Evolutionary conservation across 1,139 yeast genomes (phyloP), one percentile per base, ranked within the genome.

Genomic region (Yamadazyma conglobata): DNA sequence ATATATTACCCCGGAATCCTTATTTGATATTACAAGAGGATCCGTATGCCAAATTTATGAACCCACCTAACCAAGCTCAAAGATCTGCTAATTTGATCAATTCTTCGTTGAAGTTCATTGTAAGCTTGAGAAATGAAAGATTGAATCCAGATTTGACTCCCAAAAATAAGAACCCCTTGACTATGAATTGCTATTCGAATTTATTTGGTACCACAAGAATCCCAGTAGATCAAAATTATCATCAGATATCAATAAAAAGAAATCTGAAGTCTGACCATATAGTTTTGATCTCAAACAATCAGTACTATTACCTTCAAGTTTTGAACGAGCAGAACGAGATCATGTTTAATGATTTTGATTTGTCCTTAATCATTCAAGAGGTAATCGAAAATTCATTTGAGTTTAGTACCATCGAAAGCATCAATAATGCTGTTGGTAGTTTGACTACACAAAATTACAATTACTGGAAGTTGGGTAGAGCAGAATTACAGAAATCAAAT

Each of bases 1-100:
- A 79, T 44, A 77, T 82, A 2, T 60, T 82, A 31, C 93, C 93
- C 4, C 60, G 89, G 38, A 82, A 82, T 47, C 93, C 93, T 0
- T 82, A 79, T 44, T 64, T 82, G 43, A 72, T 82, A 6, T 54
- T 82, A 18, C 87, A 81, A 42, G 83, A 81, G 47, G 93, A 82
- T 44, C 88, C 89, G 1, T 68, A 76, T 42, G 53, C 70, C 12
- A 62, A 63, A 44, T 66, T 73, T n/a, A 54, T 68, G 35, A 73
- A 69, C 35, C 77, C 79, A 19, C 83, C 86, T 5, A 64, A 72
- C 36, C 91, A 82, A 56, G 63, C 76, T 3, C 80, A 77, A 39
- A 55, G 89, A 27, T 78, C 88, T 4, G 79, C 88, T 3, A 79
- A 73, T 23, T 58, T 82, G 44, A 68, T 81, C 25, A 72, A 77